Base-by-base conservation (phyloP, 129 eudicot genomes). In the Flaveria ramosissima region DNA sequence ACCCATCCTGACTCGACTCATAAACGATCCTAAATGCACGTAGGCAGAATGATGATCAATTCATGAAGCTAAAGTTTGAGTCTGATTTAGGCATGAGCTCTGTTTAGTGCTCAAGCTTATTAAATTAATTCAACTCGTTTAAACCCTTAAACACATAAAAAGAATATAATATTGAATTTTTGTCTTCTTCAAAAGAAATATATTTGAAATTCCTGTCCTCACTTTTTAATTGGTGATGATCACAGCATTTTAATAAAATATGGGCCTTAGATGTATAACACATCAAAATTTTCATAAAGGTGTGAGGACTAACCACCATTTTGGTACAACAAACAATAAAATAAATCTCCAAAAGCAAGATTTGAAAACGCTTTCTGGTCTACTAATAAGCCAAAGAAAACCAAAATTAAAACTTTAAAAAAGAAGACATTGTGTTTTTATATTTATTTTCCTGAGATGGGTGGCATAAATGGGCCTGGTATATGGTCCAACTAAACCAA, bases 401-500 rank as follows among this genome's bases (percentile, higher is more conserved):
- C 43, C 15, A 52, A 12, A 50, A 21, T 30, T 24, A n/a, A 48
- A 30, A 71, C 27, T 32, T 27, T 23, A 27, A 27, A 19, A 6
- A 55, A 32, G 42, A 47, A 72, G 56, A 2, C 43, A 53, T 14
- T 13, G 43, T 26, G 56, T 19, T 72, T 24, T 10, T 66, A 63
- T 39, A 52, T 52, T 17, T 51, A 27, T 51, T 71, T 71, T n/a
- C 20, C 2, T 42, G 56, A 68, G 39, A 68, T 11, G 56, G 13
- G 59, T 45, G 70, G 59, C 46, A 15, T 3, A 20, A 59, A 26
- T 42, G 76, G 68, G 51, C 76, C 82, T 57, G 14, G 41, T 45
- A 26, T 47, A 60, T 19, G 51, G 76, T 59, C 76, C 82, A 78
- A 78, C 60, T 70, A 26, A 39, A 57, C 59, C 70, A 70, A 26